Evolutionary conservation across 306 rosid species (phyloP), one percentile per base, ranked within the genome.

Genomic region (Castanea mollissima): DNA sequence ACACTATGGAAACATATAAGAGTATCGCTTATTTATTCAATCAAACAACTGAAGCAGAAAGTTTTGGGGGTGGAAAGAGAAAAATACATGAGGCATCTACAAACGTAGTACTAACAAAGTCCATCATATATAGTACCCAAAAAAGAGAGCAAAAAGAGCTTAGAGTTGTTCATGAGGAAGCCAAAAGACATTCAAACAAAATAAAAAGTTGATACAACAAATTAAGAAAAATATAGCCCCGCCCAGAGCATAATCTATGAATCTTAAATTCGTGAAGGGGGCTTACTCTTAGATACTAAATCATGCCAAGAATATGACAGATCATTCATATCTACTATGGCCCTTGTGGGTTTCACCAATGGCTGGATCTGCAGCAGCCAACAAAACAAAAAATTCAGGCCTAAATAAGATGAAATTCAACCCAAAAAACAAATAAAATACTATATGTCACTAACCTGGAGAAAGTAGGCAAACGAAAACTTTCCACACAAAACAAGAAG

Each of bases 391-490:
- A 64, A 34, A 72, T 52, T 25, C 25, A 69, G 56, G 46, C 6
- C n/a, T 21, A 71, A 6, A 69, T 32, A 9, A 38, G 46, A 49
- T 62, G 32, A 32, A 31, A 55, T 13, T 38, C 46, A 38, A 7
- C 32, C 19, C 16, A n/a, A 78, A 52, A 44, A 38, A 55, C 13
- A 63, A 44, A 23, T 2, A 11, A 74, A 23, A 38, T 51, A 35
- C 31, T 59, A 5, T 25, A 63, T 21, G 69, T 34, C 13, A 63
- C 89, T 49, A 78, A 94, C 99, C 99, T 87, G 97, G 62, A 94
- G 93, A 80, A 94, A 94, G 89, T 94, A 94, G 15, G 99, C 97
- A 85, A 92, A 94, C 0, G 97, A 35, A 78, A 92, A 94, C 68
- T 94, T 94, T 34, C 82, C 97, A 80, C 91, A 62, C 90, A 94